A percentile compares a stretch with the other conserved stretches of the same genome.
Conservation (phyloP, 106 monocot genomes). For the Dioscorea alata region DNA sequence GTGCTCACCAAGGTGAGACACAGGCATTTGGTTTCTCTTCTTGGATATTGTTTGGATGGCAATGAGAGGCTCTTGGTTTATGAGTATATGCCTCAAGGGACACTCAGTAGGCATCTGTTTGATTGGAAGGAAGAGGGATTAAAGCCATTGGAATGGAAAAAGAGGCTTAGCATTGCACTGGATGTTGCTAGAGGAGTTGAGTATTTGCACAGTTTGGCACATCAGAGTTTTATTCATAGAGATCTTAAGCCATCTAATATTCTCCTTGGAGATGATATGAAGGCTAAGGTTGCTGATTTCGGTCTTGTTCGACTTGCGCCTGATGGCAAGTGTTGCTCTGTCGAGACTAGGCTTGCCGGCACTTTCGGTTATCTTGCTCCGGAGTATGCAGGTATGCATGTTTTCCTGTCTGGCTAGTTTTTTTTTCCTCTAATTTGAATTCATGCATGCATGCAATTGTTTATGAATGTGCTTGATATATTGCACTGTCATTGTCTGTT, state of each 20-base stretch:
- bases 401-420: no score
- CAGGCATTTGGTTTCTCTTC: conserved; percentile 40
- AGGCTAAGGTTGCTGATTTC: conserved; percentile 52
- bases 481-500: no score
- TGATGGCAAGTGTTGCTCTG: conserved; percentile 25
- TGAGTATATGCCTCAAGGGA: conserved; percentile 60
- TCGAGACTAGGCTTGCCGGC: conserved; percentile 42
- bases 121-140: conserved; percentile 21
- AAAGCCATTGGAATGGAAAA: conserved; percentile 47
- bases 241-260: conserved; percentile 57
- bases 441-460: no score
- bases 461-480: no score
- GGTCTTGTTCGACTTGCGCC: conserved; percentile 43
- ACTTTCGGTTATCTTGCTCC: conserved; percentile 53
- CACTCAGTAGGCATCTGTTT: conserved; percentile 36
- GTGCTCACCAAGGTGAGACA: conserved; percentile 46
- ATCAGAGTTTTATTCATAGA: conserved; percentile 56
- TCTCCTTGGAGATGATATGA: conserved; percentile 51
- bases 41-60: conserved; percentile 49
- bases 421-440: no score
- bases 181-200: conserved; percentile 57
- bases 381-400: conserved; percentile 37
- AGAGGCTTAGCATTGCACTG: conserved; percentile 43
- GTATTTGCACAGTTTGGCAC: conserved; percentile 43
- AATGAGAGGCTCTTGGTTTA: conserved; percentile 59